Evolutionary conservation across 768 basidiomycete species (phyloP), one percentile per base, ranked within the genome.

Genomic region (Lactarius psammicola): DNA sequence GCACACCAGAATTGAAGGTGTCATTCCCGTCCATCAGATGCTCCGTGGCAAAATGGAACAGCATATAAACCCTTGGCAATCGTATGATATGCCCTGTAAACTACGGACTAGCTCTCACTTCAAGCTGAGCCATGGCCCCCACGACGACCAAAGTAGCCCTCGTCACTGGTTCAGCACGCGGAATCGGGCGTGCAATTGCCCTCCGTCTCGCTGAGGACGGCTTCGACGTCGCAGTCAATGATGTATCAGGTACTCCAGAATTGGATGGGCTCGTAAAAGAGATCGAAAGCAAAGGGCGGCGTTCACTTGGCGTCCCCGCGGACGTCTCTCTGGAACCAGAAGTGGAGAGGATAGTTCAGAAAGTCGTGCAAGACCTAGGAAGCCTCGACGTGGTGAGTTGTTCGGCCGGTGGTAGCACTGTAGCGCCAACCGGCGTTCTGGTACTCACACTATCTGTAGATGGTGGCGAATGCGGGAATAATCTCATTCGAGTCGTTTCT

Each of bases 131-230:
- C 49, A 28, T 51, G 49, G 23, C 49, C 26, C 13, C 49, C 13
- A 26, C 49, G 4, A 51, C 26, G 23, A 56, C 55, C 9, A 56
- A 33, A 23, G 71, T 71, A n/a, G 71, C 71, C 15, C 33, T 72
- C 11, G 51, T 72, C 54, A 72, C 71, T 9, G 71, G 71, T 38
- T 62, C 66, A 3, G 66, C 71, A n/a, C 63, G 69, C 4, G 71
- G 66, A 13, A 65, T 72, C 33, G 71, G 71, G 10, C 59, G 58
- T 23, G 61, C 23, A 4, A 72, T 72, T 54, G 68, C 71, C 7
- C 60, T 71, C 26, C 71, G 68, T 20, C 68, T 72, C 36, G 71
- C 71, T 7, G 38, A 64, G 10, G 71, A 71, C 31, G 69, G 66
- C 8, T 64, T 51, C 30, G 71, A 72, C 23, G 31, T 72, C 23